phyloP scores from a whole-genome alignment of 1,139 yeast species.

The Hansenula anomala region DNA sequence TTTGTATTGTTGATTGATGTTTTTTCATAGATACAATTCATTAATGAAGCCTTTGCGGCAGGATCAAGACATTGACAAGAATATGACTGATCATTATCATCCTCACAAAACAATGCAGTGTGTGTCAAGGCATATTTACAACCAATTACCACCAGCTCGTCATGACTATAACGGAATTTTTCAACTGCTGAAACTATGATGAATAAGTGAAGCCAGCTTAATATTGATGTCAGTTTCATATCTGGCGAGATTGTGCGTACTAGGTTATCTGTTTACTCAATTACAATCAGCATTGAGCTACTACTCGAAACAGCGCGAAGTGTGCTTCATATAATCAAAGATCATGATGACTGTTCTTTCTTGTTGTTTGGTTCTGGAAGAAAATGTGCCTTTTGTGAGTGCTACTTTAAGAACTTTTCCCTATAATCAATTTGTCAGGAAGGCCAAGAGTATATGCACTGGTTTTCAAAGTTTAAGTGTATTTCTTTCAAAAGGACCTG shows the following conservation, averaged over 20 bases:
- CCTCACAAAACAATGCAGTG: constrained; percentile 15
- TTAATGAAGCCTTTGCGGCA: constrained; percentile 14
- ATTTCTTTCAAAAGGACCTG: no score
- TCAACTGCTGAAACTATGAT: background rate
- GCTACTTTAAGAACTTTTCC: no score
- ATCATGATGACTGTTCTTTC: no score
- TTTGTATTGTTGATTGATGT: constrained; percentile 4
- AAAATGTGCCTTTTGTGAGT: no score
- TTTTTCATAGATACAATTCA: constrained; percentile 15
- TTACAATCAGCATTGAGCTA: no score
- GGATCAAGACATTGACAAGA: constrained; percentile 11
- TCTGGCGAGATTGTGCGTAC: background rate
- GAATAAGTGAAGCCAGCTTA: background rate
- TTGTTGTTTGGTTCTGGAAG: no score
- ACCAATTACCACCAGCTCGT: constrained; percentile 14
- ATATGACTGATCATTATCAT: constrained; percentile 1
- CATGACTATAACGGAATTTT: constrained; percentile 2
- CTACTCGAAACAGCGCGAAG: no score
- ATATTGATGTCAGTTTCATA: background rate
- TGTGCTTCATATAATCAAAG: no score
- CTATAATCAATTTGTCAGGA: no score
- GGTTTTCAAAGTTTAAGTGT: no score
- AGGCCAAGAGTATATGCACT: no score
- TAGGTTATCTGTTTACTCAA: no score
- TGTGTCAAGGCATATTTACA: constrained; percentile 14